Conservation (phyloP, 1,139 yeast genomes). For the Pichia sp. region DNA sequence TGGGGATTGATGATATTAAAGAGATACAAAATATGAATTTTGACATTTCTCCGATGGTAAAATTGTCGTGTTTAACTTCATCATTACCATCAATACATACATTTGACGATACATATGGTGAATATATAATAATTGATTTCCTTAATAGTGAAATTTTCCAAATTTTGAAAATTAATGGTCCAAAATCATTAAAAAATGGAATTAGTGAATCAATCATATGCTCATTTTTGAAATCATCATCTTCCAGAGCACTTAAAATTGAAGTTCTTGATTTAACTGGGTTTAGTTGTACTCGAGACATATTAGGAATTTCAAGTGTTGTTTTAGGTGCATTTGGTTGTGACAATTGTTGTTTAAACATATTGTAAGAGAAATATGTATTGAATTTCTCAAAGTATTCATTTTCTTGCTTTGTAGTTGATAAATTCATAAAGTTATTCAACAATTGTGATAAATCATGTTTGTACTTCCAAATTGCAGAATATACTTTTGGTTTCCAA, state of each 20-base stretch:
- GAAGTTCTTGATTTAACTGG: constrained; percentile 1
- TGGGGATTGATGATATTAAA: constrained; percentile 42
- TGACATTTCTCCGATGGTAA: constrained; percentile 35
- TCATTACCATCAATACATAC: constrained; percentile 10
- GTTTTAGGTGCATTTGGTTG: background rate
- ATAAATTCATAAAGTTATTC: constrained; percentile 32
- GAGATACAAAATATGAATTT: constrained; percentile 44
- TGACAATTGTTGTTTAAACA: constrained; percentile 1
- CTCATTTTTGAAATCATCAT: constrained; percentile 17
- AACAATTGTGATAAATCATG: constrained; percentile 41
- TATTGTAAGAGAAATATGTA: constrained; percentile 28
- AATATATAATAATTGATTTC: constrained; percentile 51
- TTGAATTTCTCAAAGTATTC: constrained; percentile 25
- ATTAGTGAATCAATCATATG: constrained; percentile 50
- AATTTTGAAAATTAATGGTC: constrained; percentile 65
- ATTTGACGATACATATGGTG: constrained; percentile 13
- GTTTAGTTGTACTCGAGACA: background rate
- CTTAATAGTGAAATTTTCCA: constrained; percentile 66
- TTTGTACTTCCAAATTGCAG: constrained; percentile 54
- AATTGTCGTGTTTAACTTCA: constrained; percentile 22
- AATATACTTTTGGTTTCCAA: constrained; percentile 51
- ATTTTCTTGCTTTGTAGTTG: constrained; percentile 15
- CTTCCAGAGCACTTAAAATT: background rate
- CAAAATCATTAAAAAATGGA: constrained; percentile 45
- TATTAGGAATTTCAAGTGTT: background rate